Conservation (phyloP, 441 rosid genomes). For the Biscutella laevigata region DNA sequence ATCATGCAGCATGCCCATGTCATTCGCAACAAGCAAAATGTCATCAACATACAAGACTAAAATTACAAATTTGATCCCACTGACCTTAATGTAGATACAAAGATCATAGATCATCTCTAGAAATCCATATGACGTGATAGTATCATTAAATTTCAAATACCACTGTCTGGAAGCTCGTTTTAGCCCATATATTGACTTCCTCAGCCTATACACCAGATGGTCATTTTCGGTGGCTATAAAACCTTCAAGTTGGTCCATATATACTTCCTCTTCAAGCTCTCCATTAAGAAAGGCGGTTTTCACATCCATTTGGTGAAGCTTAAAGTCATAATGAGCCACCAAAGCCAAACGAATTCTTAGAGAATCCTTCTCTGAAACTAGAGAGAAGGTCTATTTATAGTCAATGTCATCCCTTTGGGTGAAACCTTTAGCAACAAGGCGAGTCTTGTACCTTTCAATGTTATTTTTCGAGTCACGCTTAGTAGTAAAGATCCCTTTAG, state of each 20-base stretch:
- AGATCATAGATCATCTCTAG: not conserved
- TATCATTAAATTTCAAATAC: too few species aligned
- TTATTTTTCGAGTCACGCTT: not conserved
- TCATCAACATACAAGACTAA: not conserved
- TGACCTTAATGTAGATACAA: not conserved
- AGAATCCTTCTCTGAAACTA: not conserved
- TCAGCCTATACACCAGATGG: not conserved
- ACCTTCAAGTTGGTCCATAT: not conserved
- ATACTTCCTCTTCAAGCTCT: not conserved
- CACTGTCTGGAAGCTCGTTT: too few species aligned
- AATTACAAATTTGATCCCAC: not conserved
- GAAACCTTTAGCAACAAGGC: not conserved
- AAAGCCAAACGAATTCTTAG: not conserved
- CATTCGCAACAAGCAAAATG: not conserved
- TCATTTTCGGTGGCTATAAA: not conserved
- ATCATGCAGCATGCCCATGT: not conserved
- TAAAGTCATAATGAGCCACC: not conserved
- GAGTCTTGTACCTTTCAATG: not conserved
- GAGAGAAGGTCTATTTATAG: not conserved
- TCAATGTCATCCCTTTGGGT: not conserved
- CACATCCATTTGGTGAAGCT: not conserved
- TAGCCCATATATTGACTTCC: not conserved
- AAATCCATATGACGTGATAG: not conserved
- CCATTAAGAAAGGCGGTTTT: not conserved
- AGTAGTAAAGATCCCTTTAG: not conserved